Percentiles rank a stretch among this genome's conserved stretches.
These are phyloP conservation scores for Penicillium ucsense DNA, from an alignment of 495 filamentous ascomycete species.

Conservation along the genomic window DNA sequence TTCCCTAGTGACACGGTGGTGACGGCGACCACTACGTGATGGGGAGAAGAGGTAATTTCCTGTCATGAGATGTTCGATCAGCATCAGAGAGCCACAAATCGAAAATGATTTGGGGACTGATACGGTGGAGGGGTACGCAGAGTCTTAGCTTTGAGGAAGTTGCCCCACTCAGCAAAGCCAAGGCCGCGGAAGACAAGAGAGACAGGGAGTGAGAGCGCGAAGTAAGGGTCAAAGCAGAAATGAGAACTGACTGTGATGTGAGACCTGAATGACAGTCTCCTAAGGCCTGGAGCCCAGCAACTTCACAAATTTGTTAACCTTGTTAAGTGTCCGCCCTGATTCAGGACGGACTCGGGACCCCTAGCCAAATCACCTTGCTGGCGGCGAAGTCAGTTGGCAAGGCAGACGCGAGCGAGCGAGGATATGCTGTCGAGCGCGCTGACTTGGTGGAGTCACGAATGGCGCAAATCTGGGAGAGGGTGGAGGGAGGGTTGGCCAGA, in stretches of 20 bases:
- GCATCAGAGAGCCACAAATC: too few species aligned
- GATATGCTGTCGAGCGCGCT: background rate
- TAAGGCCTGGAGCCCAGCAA: conserved; percentile 4
- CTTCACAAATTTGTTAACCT: conserved; percentile 10
- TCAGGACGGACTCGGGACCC: conserved; percentile 50
- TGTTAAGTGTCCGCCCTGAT: conserved; percentile 49
- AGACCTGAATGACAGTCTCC: conserved; percentile 3
- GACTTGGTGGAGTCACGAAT: conserved; percentile 2
- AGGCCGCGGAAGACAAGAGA: background rate
- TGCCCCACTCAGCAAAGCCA: conserved; percentile 9
- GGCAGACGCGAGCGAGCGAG: conserved; percentile 2
- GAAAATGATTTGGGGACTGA: too few species aligned
- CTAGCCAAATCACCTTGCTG: conserved; percentile 41
- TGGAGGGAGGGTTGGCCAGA: conserved; percentile 11
- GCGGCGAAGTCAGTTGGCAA: conserved; percentile 18
- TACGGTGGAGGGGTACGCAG: conserved; percentile 16
- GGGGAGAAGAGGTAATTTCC: too few species aligned
- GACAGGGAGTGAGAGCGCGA: background rate
- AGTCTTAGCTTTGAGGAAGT: conserved; percentile 2
- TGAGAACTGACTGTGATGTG: conserved; percentile 11
- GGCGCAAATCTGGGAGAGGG: conserved; percentile 5
- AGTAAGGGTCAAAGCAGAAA: background rate
- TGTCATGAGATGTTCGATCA: too few species aligned
- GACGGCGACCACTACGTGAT: too few species aligned
- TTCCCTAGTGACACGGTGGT: too few species aligned